A percentile compares a stretch with the other conserved stretches of the same genome.
phyloP scores from a whole-genome alignment of 345 rosid genomes.

The Populus euphratica region DNA sequence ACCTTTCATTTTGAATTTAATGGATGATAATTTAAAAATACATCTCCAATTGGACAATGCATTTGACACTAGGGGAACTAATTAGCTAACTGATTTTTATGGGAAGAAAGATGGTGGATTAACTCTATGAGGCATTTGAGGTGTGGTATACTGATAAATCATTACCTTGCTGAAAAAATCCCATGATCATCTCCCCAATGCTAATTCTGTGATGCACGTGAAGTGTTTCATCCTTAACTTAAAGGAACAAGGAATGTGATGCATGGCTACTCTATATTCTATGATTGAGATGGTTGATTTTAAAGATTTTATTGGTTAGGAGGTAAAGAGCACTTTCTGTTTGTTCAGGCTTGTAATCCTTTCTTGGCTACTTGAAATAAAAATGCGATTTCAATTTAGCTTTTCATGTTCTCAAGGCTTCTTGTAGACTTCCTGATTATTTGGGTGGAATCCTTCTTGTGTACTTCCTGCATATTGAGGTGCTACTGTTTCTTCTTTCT shows the following conservation, averaged over 20 bases:
- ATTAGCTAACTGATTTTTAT: not conserved
- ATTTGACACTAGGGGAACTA: not conserved
- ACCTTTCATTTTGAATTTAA: not conserved
- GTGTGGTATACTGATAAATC: not conserved
- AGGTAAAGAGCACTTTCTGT: not conserved
- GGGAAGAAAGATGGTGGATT: not conserved
- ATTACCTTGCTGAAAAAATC: not conserved
- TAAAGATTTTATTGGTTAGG: not conserved
- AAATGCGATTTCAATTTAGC: not conserved
- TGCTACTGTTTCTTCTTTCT: no score
- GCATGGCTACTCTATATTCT: not conserved
- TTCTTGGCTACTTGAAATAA: not conserved
- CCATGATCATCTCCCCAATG: not conserved
- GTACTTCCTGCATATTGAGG: no score
- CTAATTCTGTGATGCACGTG: not conserved
- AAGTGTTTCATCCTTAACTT: not conserved
- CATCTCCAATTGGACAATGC: not conserved
- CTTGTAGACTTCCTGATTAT: no score
- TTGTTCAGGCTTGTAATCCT: not conserved
- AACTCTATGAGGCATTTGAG: not conserved
- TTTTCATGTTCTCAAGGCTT: no score
- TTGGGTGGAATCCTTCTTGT: no score
- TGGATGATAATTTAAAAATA: not conserved
- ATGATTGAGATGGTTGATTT: not conserved
- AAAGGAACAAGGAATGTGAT: not conserved